Base-by-base conservation (phyloP, 2,329 filamentous ascomycete genomes). In the Tympanopsis confertula region DNA sequence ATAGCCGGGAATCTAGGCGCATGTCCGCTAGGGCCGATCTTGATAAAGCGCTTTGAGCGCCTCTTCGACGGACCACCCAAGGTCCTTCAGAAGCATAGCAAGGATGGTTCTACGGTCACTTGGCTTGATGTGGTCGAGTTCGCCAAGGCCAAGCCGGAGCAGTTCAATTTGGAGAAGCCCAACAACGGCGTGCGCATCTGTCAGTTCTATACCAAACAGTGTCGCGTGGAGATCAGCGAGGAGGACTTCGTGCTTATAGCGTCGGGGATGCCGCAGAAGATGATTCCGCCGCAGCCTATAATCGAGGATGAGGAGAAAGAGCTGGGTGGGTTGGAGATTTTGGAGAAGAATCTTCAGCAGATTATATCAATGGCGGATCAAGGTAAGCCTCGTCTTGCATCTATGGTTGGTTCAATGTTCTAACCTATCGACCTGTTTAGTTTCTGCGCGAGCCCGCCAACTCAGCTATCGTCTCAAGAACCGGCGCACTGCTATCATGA, bases 41-140 rank as follows among this genome's bases (percentile, higher is more conserved):
- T 94, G 44, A 75, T 94, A 49, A 87, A 87, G 58, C 81, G 85
- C 30, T 86, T 94, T 54, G 86, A 94, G 56, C 74, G 83, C 38
- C 69, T 89, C 39, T 94, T 94, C 50, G 86, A 93, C 45, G 83
- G 82, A 0, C 78, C 83, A 66, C 59, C 7, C 62, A 47, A 38
- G 61, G 54, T 37, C 40, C 69, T 67, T 48, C 82, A 71, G 56
- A 76, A 60, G 51, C 74, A 69, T 61, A 69, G 20, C 15, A 33
- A 33, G 15, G 71, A 69, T 4, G 69, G 68, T 4, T 47, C 57
- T 37, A 49, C 55, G 5, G 71, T 91, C 39, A 82, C 78, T 12
- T 94, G 86, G 86, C 66, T 91, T 28, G 86, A 94, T 50, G 78
- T 94, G 38, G 82, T 93, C 46, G 78, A 83, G 45, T 91, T 88